phyloP scores from a whole-genome alignment of 163 green algal species.

The Coccomyxa subellipsoidea region DNA sequence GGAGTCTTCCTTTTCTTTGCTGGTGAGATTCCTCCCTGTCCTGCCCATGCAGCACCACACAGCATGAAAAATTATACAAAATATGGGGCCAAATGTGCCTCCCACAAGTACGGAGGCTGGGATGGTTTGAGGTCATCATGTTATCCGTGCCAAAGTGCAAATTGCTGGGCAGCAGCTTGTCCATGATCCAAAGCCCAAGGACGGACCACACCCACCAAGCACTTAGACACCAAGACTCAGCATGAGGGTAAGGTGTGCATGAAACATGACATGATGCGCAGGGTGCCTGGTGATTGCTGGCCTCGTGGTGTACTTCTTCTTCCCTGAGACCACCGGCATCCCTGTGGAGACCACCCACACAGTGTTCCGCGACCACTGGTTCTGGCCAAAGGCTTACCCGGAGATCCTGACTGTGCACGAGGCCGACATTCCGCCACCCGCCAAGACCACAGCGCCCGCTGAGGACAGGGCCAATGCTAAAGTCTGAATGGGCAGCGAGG shows the following conservation, averaged over 20 bases:
- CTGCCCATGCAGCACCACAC: neutral
- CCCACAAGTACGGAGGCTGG: neutral
- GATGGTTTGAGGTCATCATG: neutral
- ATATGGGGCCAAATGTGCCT: neutral
- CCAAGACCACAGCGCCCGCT: neutral
- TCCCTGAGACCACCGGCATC: conserved; percentile 28
- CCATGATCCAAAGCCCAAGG: no score
- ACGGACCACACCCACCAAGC: neutral
- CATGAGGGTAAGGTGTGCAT: neutral
- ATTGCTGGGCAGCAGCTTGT: neutral
- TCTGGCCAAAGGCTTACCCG: neutral
- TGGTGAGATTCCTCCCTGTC: conserved; percentile 33
- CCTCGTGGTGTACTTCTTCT: neutral
- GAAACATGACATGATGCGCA: neutral
- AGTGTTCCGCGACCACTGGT: conserved; percentile 13
- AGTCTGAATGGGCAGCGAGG: neutral
- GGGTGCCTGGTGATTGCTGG: neutral
- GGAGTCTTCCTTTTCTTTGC: conserved; percentile 81
- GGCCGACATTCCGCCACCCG: neutral
- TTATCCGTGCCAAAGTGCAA: neutral
- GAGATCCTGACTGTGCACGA: conserved; percentile 6
- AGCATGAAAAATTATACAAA: neutral
- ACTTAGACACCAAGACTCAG: neutral
- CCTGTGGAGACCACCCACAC: conserved; percentile 22
- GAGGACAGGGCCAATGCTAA: neutral